phyloP scores from a whole-genome alignment of 176 grass and related monocot species.

The Oryza nivara region DNA sequence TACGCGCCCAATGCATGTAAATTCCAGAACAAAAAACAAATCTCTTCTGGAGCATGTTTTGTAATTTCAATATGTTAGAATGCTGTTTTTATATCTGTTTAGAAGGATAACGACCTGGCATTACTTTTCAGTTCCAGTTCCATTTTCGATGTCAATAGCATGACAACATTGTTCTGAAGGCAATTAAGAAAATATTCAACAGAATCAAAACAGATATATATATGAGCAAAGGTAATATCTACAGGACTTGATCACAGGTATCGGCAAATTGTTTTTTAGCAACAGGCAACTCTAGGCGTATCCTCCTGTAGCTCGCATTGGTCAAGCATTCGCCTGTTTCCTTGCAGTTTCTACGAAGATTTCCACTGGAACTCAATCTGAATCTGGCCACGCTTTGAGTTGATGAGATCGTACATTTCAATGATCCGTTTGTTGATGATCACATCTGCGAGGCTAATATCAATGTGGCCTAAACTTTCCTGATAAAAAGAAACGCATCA shows the following conservation, averaged over 20 bases:
- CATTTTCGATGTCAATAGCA: neutral
- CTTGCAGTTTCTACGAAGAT: constrained; percentile 57
- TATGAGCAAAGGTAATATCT: constrained; percentile 45
- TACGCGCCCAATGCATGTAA: no score
- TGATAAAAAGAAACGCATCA: constrained; percentile 35
- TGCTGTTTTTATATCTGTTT: neutral
- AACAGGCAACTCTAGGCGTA: constrained; percentile 4
- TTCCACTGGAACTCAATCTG: constrained; percentile 92
- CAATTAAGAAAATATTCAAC: constrained; percentile 24
- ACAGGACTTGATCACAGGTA: constrained; percentile 38
- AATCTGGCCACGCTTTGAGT: constrained; percentile 82
- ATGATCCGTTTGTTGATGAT: constrained; percentile 85
- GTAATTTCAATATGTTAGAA: neutral
- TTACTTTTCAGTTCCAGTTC: constrained; percentile 11
- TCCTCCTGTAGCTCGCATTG: constrained; percentile 7
- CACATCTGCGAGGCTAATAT: constrained; percentile 68
- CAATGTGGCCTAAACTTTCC: constrained; percentile 80
- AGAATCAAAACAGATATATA: constrained; percentile 3
- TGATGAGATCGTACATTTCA: constrained; percentile 74
- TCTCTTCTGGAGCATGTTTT: neutral
- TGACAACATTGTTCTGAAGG: neutral
- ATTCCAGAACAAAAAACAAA: no score
- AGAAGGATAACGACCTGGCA: neutral
- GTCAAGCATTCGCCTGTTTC: constrained; percentile 3
- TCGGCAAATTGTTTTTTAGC: constrained; percentile 10